Evolutionary conservation across 495 filamentous ascomycete species (phyloP), one percentile per base, ranked within the genome.

Genomic region (Penicillium dipodomyicola): DNA sequence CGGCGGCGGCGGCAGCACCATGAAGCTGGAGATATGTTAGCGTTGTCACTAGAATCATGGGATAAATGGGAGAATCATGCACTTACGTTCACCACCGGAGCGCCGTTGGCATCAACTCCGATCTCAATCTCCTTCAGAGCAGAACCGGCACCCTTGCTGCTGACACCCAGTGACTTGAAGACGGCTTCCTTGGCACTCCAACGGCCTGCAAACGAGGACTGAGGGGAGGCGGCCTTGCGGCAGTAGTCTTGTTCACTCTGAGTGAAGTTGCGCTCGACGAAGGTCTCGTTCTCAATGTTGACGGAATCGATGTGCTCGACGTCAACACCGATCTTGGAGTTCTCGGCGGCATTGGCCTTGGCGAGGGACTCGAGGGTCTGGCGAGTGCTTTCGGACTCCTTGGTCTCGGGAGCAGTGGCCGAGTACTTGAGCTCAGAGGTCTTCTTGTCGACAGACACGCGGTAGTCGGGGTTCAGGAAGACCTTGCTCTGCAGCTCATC

Each of bases 121-220:
- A 99, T 92, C 80, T 99, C 94, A 75, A 99, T 97, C 14, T 97
- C 93, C 77, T 87, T 92, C 76, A 99, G 63, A 17, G 88, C 81
- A 49, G 94, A 92, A 58, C 95, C 94, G 12, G 87, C 92, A 52
- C 94, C 94, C 72, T 88, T 86, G 68, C 90, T 83, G 61, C 80
- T 71, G n/a, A 96, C 90, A 40, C 91, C 90, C n/a, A 99, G 76
- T 12, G 89, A 88, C 81, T 99, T 99, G 78, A 99, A 99, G 5
- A 99, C 91, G 5, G 93, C 94, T 77, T 99, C 94, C 75, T 99
- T 99, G 4, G 94, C 94, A 61, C 85, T 90, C 94, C 94, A 99
- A 54, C 90, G 84, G 15, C 94, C 94, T 0, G 94, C 89, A 73
- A 96, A 97, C 40, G 88, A 90, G 46, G 90, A 85, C 63, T 91